Conservation (phyloP, 129 eudicot genomes). For the Centaurea solstitialis region DNA sequence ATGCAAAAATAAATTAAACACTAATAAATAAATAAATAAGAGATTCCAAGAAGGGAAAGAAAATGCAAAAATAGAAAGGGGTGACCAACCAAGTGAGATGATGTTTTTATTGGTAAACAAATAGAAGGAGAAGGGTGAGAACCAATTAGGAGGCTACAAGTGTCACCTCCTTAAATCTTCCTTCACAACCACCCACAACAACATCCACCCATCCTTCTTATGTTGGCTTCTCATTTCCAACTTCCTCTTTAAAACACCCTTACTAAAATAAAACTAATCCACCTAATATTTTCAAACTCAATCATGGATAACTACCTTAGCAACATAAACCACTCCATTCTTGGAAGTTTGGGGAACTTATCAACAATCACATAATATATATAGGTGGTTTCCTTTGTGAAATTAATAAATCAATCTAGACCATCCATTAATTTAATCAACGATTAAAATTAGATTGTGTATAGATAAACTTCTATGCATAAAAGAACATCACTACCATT, state of each 20-base stretch:
- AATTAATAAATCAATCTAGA: too few relatives aligned
- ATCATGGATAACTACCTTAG: conserved; percentile 5
- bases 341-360: conserved; percentile 10
- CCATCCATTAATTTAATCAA: too few relatives aligned
- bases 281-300: conserved; percentile 22
- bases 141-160: conserved; percentile 19
- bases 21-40: not conserved
- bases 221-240: conserved; percentile 22
- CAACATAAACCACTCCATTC: conserved; percentile 14
- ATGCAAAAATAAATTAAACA: not conserved
- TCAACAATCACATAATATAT: conserved; percentile 18
- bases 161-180: conserved; percentile 13
- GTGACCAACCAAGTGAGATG: conserved; percentile 26
- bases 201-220: conserved; percentile 20
- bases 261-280: conserved; percentile 20
- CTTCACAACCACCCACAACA: conserved; percentile 43
- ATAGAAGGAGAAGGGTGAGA: conserved; percentile 13
- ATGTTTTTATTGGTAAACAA: conserved; percentile 37
- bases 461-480: too few relatives aligned
- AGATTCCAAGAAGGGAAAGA: not conserved
- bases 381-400: too few relatives aligned
- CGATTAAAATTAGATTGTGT: too few relatives aligned
- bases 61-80: not conserved
- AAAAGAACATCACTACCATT: too few relatives aligned
- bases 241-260: conserved; percentile 22